A percentile compares a stretch with the other conserved stretches of the same genome.
These are phyloP conservation scores for Penicillium sp. DNA, from an alignment of 2,329 filamentous ascomycete species.

Conservation along the genomic window DNA sequence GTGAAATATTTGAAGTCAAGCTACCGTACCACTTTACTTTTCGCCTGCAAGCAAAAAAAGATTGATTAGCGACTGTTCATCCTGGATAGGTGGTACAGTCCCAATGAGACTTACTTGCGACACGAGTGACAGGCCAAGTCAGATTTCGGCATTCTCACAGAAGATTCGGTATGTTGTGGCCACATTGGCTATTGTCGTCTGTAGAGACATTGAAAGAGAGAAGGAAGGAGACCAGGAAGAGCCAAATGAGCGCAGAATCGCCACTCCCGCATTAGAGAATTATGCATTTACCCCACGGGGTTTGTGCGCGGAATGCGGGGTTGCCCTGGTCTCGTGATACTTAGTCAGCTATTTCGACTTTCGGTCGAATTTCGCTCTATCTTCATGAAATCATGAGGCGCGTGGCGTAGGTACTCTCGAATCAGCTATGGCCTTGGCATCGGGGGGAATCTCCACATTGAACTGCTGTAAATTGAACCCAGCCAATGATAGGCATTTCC, in stretches of 20 bases:
- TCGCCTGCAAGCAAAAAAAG: neutral
- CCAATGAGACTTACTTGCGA: neutral
- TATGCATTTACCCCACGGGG: neutral
- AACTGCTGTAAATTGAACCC: neutral
- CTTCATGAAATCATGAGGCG: neutral
- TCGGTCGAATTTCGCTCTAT: neutral
- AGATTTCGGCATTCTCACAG: neutral
- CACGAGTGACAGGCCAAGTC: neutral
- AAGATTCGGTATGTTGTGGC: neutral
- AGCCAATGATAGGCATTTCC: neutral
- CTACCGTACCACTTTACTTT: neutral
- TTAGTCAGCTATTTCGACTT: neutral
- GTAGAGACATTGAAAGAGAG: neutral
- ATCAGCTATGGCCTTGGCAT: too few relatives aligned
- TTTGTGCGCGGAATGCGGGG: neutral
- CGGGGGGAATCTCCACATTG: too few relatives aligned
- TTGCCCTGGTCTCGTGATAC: neutral
- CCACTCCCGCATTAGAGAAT: neutral
- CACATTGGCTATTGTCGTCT: neutral
- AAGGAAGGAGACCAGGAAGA: neutral
- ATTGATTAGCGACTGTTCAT: neutral
- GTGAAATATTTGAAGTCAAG: neutral
- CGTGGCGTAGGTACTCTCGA: too few relatives aligned
- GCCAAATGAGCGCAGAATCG: neutral
- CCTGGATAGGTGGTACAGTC: neutral